These are phyloP conservation scores for Claviceps humidiphila DNA, from an alignment of 2,329 filamentous ascomycete species.

Conservation along the genomic window DNA sequence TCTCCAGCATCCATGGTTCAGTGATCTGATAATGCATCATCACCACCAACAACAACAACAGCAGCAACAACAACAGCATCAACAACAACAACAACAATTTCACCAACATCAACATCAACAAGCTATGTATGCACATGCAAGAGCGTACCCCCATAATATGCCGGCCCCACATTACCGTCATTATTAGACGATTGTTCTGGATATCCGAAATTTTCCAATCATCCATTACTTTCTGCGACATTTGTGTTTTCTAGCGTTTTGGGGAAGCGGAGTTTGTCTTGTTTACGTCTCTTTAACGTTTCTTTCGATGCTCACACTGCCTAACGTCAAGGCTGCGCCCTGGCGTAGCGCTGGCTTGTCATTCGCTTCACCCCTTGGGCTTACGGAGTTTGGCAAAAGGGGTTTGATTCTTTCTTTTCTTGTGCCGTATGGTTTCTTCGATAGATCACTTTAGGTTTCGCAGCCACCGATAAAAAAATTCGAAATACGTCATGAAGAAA, in stretches of 20 bases:
- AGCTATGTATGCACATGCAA: conserved; percentile 28
- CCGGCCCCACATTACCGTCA: conserved; percentile 25
- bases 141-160: conserved; percentile 25
- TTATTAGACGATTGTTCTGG: conserved; percentile 15
- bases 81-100: conserved; percentile 25
- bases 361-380: not conserved
- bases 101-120: conserved; percentile 15
- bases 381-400: not conserved
- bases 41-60: conserved; percentile 29
- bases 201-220: not conserved
- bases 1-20: conserved; percentile 86
- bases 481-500: not conserved
- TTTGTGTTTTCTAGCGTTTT: not conserved
- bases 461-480: not conserved
- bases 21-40: conserved; percentile 50
- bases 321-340: not conserved
- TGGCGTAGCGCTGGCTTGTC: not conserved
- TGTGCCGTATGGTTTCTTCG: not conserved
- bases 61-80: conserved; percentile 31
- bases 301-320: not conserved
- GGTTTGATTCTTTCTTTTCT: not conserved
- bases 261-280: not conserved
- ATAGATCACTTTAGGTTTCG: not conserved
- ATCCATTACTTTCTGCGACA: not conserved
- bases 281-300: not conserved